A percentile compares a stretch with the other conserved stretches of the same genome.
These are phyloP conservation scores for Stachybotrys chartarum DNA, from an alignment of 2,329 filamentous ascomycete species.

Conservation along the genomic window DNA sequence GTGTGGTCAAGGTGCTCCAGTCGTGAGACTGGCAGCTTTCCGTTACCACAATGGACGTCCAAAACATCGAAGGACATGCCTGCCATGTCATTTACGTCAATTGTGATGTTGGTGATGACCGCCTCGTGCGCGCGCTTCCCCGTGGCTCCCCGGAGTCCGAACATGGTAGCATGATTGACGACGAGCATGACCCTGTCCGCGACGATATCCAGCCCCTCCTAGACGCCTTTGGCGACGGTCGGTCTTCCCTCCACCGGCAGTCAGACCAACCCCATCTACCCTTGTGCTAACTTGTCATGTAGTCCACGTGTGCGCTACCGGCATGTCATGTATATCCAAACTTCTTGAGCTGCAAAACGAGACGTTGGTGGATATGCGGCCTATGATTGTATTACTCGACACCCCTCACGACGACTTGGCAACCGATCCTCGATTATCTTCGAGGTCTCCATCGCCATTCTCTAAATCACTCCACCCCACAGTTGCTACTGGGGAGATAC, in stretches of 20 bases:
- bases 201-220: conserved; percentile 42
- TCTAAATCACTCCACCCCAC: conserved; percentile 26
- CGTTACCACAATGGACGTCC: conserved; percentile 49
- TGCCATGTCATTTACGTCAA: conserved; percentile 57
- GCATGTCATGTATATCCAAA: conserved; percentile 44
- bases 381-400: conserved; percentile 51
- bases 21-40: conserved; percentile 54
- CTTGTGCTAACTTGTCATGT: conserved; percentile 12
- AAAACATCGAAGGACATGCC: conserved; percentile 47
- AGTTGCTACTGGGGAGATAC: conserved; percentile 28
- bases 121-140: conserved; percentile 27
- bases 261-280: neutral
- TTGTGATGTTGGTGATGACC: conserved; percentile 41
- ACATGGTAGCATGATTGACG: conserved; percentile 14
- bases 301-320: conserved; percentile 50
- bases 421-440: conserved; percentile 22
- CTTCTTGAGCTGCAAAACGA: conserved; percentile 46
- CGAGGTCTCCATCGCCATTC: conserved; percentile 38
- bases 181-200: conserved; percentile 25
- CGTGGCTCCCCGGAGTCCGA: conserved; percentile 7
- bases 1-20: conserved; percentile 50
- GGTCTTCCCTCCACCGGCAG: conserved; percentile 3
- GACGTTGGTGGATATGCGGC: conserved; percentile 44
- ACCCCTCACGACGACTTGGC: conserved; percentile 43
- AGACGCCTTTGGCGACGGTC: conserved; percentile 49